Evolutionary conservation across 2,329 filamentous ascomycete species (phyloP), one percentile per base, ranked within the genome.

Genomic region (Colletotrichum caudatum): DNA sequence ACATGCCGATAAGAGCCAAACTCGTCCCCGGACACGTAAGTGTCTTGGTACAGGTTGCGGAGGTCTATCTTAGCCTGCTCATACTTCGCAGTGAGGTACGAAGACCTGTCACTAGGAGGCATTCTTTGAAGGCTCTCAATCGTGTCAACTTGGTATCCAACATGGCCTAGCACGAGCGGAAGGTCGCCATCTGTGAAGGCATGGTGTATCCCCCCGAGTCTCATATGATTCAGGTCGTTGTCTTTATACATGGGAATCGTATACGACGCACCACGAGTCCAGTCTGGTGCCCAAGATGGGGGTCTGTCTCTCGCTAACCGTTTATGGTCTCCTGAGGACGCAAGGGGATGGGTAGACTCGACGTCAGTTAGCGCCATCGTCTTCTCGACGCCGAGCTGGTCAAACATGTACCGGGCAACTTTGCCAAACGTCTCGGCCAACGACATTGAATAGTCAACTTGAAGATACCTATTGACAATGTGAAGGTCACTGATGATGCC

Each of bases 241-340:
- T 56, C 56, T 37, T 53, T 51, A 26, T 39, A 35, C 65, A 67
- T 54, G 37, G 58, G 29, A 6, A 14, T 16, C 1, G 35, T 46
- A 39, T 63, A 18, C 3, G 65, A 56, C n/a, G 65, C 58, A 12
- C 20, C 5, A 2, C 35, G 50, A n/a, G 37, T 65, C 62, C 62
- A 70, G 41, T 70, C 63, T 2, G 62, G 56, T 11, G 62, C 48
- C 67, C 56, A 70, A 1, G 67, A 70, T n/a, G 62, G 62, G 6
- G 56, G 29, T 8, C 56, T 56, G 2, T 29, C 26, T 3, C 60
- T 48, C 8, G n/a, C 9, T 2, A 54, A 5, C 2, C 29, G 54
- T 20, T n/a, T 18, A 14, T 5, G 8, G 11, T 23, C n/a, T 37
- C 11, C 29, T 26, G 16, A 26, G 41, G 3, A 54, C 9, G 9